Evolutionary conservation across 2,329 filamentous ascomycete species (phyloP), one percentile per base, ranked within the genome.

Genomic region (Chrysoporthe puriensis): DNA sequence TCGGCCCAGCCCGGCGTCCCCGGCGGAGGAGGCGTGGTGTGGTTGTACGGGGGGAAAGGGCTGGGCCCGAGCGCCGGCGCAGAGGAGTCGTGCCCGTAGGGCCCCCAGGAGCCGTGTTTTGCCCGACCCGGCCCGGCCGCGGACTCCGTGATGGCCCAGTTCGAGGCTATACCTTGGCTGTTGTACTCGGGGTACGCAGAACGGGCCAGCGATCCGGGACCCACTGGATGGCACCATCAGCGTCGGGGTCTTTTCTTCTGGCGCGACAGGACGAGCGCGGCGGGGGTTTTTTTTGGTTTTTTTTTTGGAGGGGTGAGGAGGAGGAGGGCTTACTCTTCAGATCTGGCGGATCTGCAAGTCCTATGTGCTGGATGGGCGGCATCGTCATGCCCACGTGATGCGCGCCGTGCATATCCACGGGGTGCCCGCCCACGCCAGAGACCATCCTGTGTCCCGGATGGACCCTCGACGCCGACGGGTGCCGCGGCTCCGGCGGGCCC

Each of bases 1-100:
- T 83, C 80, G 26, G 62, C 62, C 62, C 48, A 56, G 4, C 62
- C 68, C 32, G 57, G 58, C 7, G 80, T 74, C 62, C 78, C 76
- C 42, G 79, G 72, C 5, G 79, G 69, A 26, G 76, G 73, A 16
- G 80, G 74, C 1, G 77, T 76, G 54, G 81, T 79, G 32, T 81
- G 78, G 6, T 80, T 77, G 72, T 85, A 87, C 1, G 84, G 80
- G 5, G 84, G 83, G 69, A 84, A 85, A 2, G 81, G 43, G 42
- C 42, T 82, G 0, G 84, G 79, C 3, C 82, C 82, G 44, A 86
- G 40, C 11, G n/a, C 78, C 11, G 85, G 81, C n/a, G 62, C 16
- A 8, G 85, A 82, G 14, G 57, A 60, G 52, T 85, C 84, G 54
- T 83, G 79, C 50, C 50, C 74, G 71, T 84, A 86, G 7, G 80